phyloP scores from a whole-genome alignment of 1,139 yeast species.

The Suhomyces maxii region DNA sequence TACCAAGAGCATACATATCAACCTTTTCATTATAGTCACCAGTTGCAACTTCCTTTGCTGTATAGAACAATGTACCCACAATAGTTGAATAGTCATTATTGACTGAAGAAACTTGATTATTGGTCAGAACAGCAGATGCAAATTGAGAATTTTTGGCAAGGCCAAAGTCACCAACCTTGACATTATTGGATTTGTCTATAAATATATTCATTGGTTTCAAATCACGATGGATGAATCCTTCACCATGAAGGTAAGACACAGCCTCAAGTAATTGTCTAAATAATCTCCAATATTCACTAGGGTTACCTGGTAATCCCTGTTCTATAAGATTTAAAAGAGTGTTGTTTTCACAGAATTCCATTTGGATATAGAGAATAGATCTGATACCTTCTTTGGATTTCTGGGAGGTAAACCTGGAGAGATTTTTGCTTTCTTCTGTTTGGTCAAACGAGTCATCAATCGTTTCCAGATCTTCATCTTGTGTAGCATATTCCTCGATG shows the following conservation, averaged over 20 bases:
- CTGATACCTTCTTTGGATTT: slow-evolving; percentile 23
- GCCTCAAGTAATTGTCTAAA: slow-evolving; percentile 91
- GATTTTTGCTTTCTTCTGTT: background rate
- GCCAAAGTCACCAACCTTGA: slow-evolving; percentile 97
- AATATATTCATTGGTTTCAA: slow-evolving; percentile 94
- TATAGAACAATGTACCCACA: slow-evolving; percentile 90
- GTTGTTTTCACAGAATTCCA: slow-evolving; percentile 98
- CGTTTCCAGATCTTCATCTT: slow-evolving; percentile 6
- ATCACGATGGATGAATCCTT: slow-evolving; percentile 94
- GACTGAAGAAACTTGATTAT: slow-evolving; percentile 38
- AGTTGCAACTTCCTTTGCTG: slow-evolving; percentile 82
- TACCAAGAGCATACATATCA: slow-evolving; percentile 92
- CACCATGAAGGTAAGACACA: slow-evolving; percentile 83
- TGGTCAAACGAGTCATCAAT: background rate
- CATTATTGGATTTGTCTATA: slow-evolving; percentile 83
- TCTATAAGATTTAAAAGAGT: slow-evolving; percentile 81
- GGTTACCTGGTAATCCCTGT: slow-evolving; percentile 70
- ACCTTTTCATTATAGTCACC: slow-evolving; percentile 88
- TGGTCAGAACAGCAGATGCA: slow-evolving; percentile 39
- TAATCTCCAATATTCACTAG: slow-evolving; percentile 86
- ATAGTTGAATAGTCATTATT: slow-evolving; percentile 82
- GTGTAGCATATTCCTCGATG: background rate
- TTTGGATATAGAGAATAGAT: slow-evolving; percentile 78
- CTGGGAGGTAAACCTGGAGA: background rate
- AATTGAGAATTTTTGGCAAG: slow-evolving; percentile 77